Evolutionary conservation across 2,329 filamentous ascomycete species (phyloP).

Genomic region (Fusarium cyanostomum): DNA sequence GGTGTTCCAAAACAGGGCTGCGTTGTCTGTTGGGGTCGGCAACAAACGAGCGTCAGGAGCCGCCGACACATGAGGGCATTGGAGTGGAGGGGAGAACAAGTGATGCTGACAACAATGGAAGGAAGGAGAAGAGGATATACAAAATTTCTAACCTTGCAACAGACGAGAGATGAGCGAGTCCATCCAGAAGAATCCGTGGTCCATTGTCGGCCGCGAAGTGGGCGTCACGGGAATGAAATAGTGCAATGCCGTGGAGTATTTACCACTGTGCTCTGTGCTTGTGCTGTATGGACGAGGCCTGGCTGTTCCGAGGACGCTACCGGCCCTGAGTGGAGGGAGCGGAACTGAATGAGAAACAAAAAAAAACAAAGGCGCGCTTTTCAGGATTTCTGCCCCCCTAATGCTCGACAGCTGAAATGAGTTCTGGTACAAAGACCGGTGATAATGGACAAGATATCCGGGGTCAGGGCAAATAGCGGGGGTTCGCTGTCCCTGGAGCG

Average conservation of each 20-base stretch:
- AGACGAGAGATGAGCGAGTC: conserved; percentile 34
- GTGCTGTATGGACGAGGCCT: background rate
- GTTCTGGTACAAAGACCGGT: no score
- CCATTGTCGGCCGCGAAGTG: conserved; percentile 35
- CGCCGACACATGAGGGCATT: conserved; percentile 18
- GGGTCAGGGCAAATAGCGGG: no score
- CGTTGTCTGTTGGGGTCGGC: conserved; percentile 34
- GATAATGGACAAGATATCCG: no score
- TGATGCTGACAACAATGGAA: background rate
- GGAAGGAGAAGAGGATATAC: background rate
- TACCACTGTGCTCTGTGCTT: conserved; percentile 1
- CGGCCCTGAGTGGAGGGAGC: no score
- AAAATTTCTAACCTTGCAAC: conserved; percentile 41
- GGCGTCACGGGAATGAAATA: conserved; percentile 29
- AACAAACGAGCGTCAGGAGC: conserved; percentile 38
- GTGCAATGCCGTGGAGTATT: conserved; percentile 25
- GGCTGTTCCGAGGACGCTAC: background rate
- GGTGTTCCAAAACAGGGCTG: conserved; percentile 33
- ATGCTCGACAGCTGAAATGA: no score
- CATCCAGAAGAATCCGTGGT: conserved; percentile 37
- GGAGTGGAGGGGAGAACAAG: conserved; percentile 4
- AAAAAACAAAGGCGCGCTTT: no score
- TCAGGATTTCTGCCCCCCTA: no score
- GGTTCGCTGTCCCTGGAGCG: no score
- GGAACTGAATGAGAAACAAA: no score